phyloP scores from a whole-genome alignment of 2,329 filamentous ascomycete genomes.

The Rosellinia necatrix region DNA sequence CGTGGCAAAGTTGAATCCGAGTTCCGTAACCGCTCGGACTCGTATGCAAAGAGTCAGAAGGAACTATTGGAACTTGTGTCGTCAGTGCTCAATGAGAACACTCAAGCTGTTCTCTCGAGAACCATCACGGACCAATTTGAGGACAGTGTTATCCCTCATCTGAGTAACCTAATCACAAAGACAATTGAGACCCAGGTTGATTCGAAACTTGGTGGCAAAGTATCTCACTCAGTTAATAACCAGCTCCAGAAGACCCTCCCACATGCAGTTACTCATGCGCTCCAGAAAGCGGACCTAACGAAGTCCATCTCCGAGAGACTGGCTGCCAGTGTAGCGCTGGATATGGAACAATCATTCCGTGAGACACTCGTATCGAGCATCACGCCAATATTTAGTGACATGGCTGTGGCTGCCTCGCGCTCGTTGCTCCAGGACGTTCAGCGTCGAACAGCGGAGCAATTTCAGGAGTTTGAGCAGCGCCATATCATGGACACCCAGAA shows the following conservation, averaged over 20 bases:
- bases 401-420: conserved; percentile 69
- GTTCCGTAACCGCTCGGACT: conserved; percentile 54
- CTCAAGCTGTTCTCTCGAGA: conserved; percentile 72
- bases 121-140: conserved; percentile 80
- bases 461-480: conserved; percentile 55
- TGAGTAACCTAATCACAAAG: conserved; percentile 69
- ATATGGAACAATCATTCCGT: conserved; percentile 72
- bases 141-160: conserved; percentile 73
- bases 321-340: conserved; percentile 65
- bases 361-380: conserved; percentile 65
- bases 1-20: conserved; percentile 71
- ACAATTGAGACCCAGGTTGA: conserved; percentile 74
- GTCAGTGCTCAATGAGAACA: conserved; percentile 65
- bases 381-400: conserved; percentile 67
- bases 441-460: conserved; percentile 58
- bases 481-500: conserved; percentile 63
- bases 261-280: conserved; percentile 64
- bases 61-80: conserved; percentile 63
- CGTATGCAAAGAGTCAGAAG: conserved; percentile 58
- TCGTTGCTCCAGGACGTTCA: conserved; percentile 72
- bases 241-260: conserved; percentile 76
- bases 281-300: conserved; percentile 76
- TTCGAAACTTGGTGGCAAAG: conserved; percentile 66
- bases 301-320: conserved; percentile 75
- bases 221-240: conserved; percentile 69